phyloP scores from a whole-genome alignment of 208 protist species.

The Herpetomonas samuelpessoai region DNA sequence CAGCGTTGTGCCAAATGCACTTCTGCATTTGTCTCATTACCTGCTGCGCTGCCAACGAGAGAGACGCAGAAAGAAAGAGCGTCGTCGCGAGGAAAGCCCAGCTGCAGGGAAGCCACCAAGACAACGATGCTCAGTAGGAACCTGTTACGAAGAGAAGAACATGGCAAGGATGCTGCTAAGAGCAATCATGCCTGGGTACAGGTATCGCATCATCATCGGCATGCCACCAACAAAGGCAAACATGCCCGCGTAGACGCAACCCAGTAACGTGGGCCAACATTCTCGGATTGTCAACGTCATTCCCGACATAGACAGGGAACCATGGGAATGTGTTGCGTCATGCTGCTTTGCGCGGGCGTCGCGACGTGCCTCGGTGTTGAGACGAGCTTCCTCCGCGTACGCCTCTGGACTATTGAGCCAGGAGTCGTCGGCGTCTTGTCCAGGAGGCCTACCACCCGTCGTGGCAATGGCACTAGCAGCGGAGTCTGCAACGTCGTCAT shows the following conservation, averaged over 20 bases:
- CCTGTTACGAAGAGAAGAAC: slow-evolving; percentile 3
- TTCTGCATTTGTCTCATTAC: too few species aligned
- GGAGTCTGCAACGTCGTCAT: too few species aligned
- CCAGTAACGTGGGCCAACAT: slow-evolving; percentile 43
- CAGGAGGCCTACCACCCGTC: neutral
- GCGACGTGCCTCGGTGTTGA: too few species aligned
- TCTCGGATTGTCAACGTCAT: slow-evolving; percentile 20
- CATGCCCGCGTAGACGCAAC: slow-evolving; percentile 38
- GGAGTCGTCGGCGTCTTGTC: slow-evolving; percentile 45
- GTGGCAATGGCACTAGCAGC: too few species aligned
- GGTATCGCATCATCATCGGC: slow-evolving; percentile 45
- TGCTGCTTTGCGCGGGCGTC: too few species aligned
- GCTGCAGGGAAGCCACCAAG: too few species aligned
- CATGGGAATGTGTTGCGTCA: too few species aligned
- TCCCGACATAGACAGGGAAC: neutral
- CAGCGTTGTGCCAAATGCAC: too few species aligned
- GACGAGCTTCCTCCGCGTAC: slow-evolving; percentile 31
- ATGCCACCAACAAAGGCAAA: slow-evolving; percentile 55
- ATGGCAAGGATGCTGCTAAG: slow-evolving; percentile 19
- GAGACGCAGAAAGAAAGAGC: too few species aligned
- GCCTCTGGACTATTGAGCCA: slow-evolving; percentile 69
- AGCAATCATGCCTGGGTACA: slow-evolving; percentile 39
- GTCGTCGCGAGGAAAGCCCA: too few species aligned
- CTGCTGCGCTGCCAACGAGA: too few species aligned
- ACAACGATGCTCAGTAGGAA: too few species aligned